Evolutionary conservation across 495 filamentous ascomycete species (phyloP).

Genomic region (Tuber brumale): DNA sequence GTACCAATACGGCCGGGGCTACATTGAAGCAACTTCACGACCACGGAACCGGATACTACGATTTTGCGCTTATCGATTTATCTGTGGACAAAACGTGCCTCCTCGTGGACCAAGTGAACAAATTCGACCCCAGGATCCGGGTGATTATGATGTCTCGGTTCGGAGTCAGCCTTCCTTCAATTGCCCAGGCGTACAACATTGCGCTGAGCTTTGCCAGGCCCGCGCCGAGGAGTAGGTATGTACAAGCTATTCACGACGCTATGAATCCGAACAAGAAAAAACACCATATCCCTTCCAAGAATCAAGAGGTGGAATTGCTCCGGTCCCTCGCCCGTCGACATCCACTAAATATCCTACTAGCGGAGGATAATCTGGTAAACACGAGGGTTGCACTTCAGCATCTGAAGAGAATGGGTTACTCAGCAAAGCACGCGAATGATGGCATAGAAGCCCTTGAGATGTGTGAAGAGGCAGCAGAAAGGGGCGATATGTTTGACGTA

Average conservation of each 20-base stretch:
- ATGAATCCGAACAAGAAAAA: constrained; percentile 27
- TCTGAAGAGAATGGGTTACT: constrained; percentile 41
- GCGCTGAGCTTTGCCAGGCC: constrained; percentile 38
- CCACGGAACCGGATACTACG: constrained; percentile 26
- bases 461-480: constrained; percentile 36
- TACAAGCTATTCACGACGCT: constrained; percentile 38
- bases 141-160: constrained; percentile 42
- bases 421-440: constrained; percentile 40
- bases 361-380: constrained; percentile 41
- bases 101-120: constrained; percentile 31
- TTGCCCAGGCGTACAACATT: constrained; percentile 33
- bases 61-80: constrained; percentile 39
- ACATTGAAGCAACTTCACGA: constrained; percentile 23
- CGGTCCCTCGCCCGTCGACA: constrained; percentile 38
- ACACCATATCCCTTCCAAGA: constrained; percentile 26
- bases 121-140: constrained; percentile 33
- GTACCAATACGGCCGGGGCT: constrained; percentile 23
- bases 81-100: constrained; percentile 38
- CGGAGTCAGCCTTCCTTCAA: constrained; percentile 31
- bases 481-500: constrained; percentile 41
- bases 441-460: constrained; percentile 41
- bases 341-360: constrained; percentile 38
- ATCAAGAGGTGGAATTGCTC: constrained; percentile 36
- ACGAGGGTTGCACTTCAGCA: constrained; percentile 41
- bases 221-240: constrained; percentile 37